These are phyloP conservation scores for Phialophora macrospora DNA, from an alignment of 2,329 filamentous ascomycete genomes.

Conservation along the genomic window DNA sequence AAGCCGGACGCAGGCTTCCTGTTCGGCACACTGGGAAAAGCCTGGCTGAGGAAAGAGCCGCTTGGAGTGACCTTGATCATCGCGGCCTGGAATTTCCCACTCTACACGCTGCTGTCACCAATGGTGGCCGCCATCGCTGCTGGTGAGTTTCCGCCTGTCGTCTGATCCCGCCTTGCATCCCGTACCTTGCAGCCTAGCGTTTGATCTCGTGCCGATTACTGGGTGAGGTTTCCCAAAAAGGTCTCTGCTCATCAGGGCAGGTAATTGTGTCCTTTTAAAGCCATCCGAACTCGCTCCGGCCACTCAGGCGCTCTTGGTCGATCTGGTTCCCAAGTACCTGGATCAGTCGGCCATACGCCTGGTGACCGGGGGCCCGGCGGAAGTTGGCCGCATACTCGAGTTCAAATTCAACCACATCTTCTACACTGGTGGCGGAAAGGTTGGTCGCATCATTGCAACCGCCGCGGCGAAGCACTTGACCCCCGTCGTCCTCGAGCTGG, in stretches of 20 bases:
- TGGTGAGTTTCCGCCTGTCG: conserved; percentile 9
- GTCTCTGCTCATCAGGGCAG: conserved; percentile 32
- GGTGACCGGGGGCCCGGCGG: conserved; percentile 46
- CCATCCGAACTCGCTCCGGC: conserved; percentile 50
- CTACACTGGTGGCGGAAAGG: conserved; percentile 51
- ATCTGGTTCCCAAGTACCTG: conserved; percentile 51
- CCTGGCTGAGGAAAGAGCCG: conserved; percentile 51
- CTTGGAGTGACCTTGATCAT: conserved; percentile 37
- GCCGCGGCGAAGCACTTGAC: conserved; percentile 56
- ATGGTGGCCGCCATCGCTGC: conserved; percentile 53
- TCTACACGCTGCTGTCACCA: conserved; percentile 44
- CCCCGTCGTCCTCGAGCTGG: conserved; percentile 52
- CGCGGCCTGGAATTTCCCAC: conserved; percentile 49
- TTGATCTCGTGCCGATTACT: not conserved
- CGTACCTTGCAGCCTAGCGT: not conserved
- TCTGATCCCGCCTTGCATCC: not conserved
- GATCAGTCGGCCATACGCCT: conserved; percentile 48
- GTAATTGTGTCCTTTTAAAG: conserved; percentile 51
- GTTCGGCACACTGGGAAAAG: conserved; percentile 42
- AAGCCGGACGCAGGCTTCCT: conserved; percentile 40
- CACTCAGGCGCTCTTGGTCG: conserved; percentile 47
- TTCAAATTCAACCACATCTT: conserved; percentile 54
- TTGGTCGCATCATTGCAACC: conserved; percentile 47
- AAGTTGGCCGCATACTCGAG: conserved; percentile 48
- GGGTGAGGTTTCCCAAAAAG: not conserved